Percentiles rank a stretch among this genome's conserved stretches.
phyloP scores from a whole-genome alignment of 2,329 filamentous ascomycete species.

The Orbilia quercus region DNA sequence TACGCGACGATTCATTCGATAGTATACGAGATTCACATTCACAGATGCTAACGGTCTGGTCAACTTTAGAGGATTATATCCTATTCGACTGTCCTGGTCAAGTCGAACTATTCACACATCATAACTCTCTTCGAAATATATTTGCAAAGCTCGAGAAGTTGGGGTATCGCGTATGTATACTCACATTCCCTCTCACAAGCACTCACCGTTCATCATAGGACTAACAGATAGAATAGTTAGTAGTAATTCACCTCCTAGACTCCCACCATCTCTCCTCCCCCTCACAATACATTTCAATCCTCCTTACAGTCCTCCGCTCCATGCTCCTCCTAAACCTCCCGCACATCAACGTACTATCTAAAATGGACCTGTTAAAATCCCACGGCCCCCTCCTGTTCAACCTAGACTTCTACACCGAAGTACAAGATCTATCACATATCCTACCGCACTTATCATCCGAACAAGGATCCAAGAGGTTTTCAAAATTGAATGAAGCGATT shows the following conservation, averaged over 20 bases:
- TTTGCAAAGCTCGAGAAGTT: conserved; percentile 90
- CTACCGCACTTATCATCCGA: conserved; percentile 82
- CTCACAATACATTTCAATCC: conserved; percentile 92
- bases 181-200: neutral
- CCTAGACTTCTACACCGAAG: conserved; percentile 96
- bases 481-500: conserved; percentile 85
- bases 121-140: conserved; percentile 89
- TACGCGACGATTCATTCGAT: conserved; percentile 61
- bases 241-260: conserved; percentile 92
- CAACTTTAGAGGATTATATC: conserved; percentile 79
- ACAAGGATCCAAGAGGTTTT: conserved; percentile 79
- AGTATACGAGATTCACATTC: neutral
- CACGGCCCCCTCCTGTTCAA: conserved; percentile 86
- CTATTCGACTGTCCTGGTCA: conserved; percentile 97
- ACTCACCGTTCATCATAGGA: no score
- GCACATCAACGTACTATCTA: conserved; percentile 94
- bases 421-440: conserved; percentile 88
- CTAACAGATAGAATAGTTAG: conserved; percentile 71
- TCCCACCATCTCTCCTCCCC: conserved; percentile 93
- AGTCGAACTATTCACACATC: conserved; percentile 96
- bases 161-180: conserved; percentile 81
- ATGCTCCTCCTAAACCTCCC: conserved; percentile 99
- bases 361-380: conserved; percentile 90
- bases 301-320: conserved; percentile 89
- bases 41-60: conserved; percentile 1